These are phyloP conservation scores for Tulasnella sp. DNA, from an alignment of 768 basidiomycete genomes.

Conservation along the genomic window DNA sequence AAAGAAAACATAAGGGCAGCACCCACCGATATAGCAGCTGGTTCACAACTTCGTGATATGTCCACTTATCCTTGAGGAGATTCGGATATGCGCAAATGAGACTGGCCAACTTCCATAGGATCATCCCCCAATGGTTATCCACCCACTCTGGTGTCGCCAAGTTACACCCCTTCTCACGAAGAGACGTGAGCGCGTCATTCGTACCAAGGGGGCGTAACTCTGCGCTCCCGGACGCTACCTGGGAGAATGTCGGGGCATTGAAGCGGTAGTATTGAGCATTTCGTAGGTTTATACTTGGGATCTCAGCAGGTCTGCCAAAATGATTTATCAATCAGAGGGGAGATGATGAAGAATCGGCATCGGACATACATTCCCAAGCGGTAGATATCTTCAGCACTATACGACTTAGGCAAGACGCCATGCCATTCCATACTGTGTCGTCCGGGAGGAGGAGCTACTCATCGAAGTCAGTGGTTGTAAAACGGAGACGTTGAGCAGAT, in stretches of 20 bases:
- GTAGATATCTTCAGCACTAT: background rate
- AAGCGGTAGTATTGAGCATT: slow-evolving; percentile 20
- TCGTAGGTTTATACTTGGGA: slow-evolving; percentile 16
- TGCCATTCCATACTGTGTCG: background rate
- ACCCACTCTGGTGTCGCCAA: slow-evolving; percentile 75
- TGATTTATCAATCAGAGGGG: background rate
- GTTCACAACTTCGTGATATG: slow-evolving; percentile 66
- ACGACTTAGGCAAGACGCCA: background rate
- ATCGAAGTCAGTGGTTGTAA: background rate
- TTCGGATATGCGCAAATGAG: slow-evolving; percentile 66
- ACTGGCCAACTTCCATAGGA: slow-evolving; percentile 92
- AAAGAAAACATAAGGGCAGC: background rate
- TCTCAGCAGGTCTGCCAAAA: slow-evolving; percentile 16
- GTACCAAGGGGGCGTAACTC: slow-evolving; percentile 32
- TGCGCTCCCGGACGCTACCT: background rate
- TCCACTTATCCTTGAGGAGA: slow-evolving; percentile 55
- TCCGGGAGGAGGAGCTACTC: background rate
- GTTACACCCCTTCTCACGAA: slow-evolving; percentile 48
- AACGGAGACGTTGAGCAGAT: no score
- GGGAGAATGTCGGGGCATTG: slow-evolving; percentile 2
- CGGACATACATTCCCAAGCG: background rate
- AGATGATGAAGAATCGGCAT: background rate
- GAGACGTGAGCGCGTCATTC: slow-evolving; percentile 43
- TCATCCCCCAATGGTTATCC: slow-evolving; percentile 79
- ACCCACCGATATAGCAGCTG: slow-evolving; percentile 80